Conservation (phyloP, 768 basidiomycete genomes). For the Kwoniella europaea region DNA sequence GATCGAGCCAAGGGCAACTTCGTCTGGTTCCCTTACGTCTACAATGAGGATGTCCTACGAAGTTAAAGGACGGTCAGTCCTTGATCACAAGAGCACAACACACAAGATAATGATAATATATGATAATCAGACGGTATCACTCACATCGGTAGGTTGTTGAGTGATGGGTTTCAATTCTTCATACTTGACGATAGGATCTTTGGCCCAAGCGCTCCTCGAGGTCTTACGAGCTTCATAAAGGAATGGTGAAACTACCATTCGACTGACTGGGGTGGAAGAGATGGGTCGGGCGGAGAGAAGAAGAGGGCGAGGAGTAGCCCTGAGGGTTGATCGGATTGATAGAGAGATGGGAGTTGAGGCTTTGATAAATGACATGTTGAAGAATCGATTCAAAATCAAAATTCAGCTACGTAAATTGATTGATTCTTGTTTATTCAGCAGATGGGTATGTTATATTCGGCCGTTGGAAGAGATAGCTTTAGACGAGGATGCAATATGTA, state of each 20-base stretch:
- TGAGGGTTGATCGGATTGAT: constrained; percentile 6
- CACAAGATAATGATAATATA: not conserved
- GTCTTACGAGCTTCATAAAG: constrained; percentile 18
- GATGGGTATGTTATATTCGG: not conserved
- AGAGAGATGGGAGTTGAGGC: constrained; percentile 4
- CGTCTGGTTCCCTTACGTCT: constrained; percentile 85
- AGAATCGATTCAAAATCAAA: too few species aligned
- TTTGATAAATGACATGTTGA: constrained; percentile 18
- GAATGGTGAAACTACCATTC: constrained; percentile 18
- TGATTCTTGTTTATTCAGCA: constrained; percentile 2
- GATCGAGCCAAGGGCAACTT: constrained; percentile 88
- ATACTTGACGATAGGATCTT: constrained; percentile 72
- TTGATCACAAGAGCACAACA: not conserved
- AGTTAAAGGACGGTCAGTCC: too few species aligned
- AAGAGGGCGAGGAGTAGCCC: constrained; percentile 5
- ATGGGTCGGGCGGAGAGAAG: constrained; percentile 11
- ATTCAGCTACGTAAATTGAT: too few species aligned
- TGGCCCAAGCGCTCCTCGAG: constrained; percentile 63
- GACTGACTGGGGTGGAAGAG: constrained; percentile 8
- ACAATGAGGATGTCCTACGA: constrained; percentile 54
- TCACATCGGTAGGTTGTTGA: constrained; percentile 67
- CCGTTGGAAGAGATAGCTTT: not conserved
- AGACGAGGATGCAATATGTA: not conserved
- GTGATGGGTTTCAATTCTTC: constrained; percentile 81
- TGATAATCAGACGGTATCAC: constrained; percentile 40